Evolutionary conservation across 2,329 filamentous ascomycete genomes (phyloP).

Genomic region (Ciborinia camelliae): DNA sequence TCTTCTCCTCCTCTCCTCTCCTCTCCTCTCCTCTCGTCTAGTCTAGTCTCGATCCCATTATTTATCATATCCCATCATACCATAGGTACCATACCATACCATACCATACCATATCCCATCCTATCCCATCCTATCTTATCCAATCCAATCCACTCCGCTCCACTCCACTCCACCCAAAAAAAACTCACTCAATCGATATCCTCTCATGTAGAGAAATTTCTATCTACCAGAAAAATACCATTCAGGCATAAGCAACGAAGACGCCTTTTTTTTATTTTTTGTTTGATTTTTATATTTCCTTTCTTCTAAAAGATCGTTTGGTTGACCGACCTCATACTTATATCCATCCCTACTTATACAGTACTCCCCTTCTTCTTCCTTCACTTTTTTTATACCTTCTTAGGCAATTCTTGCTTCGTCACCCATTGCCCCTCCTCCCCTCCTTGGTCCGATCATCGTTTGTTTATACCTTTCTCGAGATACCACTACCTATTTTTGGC

Average conservation of each 20-base stretch:
- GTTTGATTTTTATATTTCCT: constrained; percentile 14
- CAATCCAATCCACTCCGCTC: no score
- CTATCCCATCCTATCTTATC: no score
- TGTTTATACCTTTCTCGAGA: not conserved
- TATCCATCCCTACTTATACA: not conserved
- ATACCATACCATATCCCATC: no score
- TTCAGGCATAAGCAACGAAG: constrained; percentile 23
- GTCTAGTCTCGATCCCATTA: no score
- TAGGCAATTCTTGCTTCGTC: not conserved
- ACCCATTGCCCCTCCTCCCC: not conserved
- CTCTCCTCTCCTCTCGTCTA: no score
- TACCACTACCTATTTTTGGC: not conserved
- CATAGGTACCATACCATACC: no score
- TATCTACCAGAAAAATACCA: not conserved
- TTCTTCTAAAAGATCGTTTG: no score
- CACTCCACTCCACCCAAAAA: no score
- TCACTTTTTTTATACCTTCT: constrained; percentile 7
- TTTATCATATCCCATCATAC: no score
- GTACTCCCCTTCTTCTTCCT: not conserved
- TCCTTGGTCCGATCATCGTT: not conserved
- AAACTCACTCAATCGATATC: no score
- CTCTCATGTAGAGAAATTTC: not conserved
- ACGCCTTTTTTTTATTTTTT: constrained; percentile 30
- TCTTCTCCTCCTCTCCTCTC: no score
- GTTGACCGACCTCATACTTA: no score